Evolutionary conservation across 31 red algal species (phyloP), one percentile per base, ranked within the genome.

Genomic region (Porphyra umbilicalis): DNA sequence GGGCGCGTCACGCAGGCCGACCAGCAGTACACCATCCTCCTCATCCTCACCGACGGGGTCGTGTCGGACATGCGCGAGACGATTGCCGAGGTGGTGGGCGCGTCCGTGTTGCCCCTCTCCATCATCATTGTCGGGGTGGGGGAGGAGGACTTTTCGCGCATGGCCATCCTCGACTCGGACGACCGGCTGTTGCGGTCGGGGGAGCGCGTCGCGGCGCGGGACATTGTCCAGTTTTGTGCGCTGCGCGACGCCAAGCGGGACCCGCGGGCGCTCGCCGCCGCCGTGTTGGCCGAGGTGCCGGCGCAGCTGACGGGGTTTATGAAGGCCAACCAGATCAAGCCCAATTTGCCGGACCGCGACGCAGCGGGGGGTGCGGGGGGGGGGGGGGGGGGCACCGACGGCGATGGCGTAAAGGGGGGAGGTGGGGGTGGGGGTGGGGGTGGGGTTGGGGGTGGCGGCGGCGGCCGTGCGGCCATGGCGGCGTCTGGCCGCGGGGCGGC

Each of bases 71-170:
- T 85, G 35, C 86, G 89, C 15, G 84, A 84, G 13, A 90, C 92
- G 25, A 76, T 82, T 16, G 92, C 80, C 0, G 87, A 94, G 82
- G 80, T 94, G 39, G 87, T 94, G 34, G 77, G 85, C 38, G 76
- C 90, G 33, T 90, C 87, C 75, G 81, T 81, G 75, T 68, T 90
- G 39, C 92, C 92, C 16, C 76, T 90, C 29, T 90, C 88, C n/a
- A 84, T 94, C 32, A 88, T 94, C 20, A 90, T 94, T 81, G 90
- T 94, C 68, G 92, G 92, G 2, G 75, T 94, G 16, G 92, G 92
- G 18, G 71, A 75, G 32, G 92, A 94, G 44, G 92, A 94, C 37
- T 94, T 94, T 88, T 76, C 82, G 2, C 78, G 78, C 32, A 94
- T 94, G 92, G 77, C 83, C 46, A 40, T 84, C 16, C 77, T 94